phyloP scores from a whole-genome alignment of 1,139 yeast species.

The Candida mesenterica region DNA sequence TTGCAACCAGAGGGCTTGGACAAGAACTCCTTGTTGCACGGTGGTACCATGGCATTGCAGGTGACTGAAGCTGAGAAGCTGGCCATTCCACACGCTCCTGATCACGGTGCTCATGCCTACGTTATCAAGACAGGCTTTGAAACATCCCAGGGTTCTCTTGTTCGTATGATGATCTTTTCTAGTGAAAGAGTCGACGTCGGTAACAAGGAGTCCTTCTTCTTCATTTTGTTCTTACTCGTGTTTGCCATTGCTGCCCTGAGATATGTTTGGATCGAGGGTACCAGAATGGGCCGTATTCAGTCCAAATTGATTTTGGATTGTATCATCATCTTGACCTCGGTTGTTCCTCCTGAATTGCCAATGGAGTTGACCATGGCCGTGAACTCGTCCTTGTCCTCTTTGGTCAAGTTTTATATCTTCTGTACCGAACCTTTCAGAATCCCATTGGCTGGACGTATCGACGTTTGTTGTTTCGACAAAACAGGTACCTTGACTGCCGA shows the following conservation, averaged over 20 bases:
- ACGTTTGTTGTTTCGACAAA: slow-evolving; percentile 97
- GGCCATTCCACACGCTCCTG: slow-evolving; percentile 61
- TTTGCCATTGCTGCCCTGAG: slow-evolving; percentile 96
- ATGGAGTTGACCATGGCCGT: slow-evolving; percentile 99
- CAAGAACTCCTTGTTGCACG: slow-evolving; percentile 85
- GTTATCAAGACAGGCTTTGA: slow-evolving; percentile 96
- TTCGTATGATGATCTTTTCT: slow-evolving; percentile 95
- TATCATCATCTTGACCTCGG: slow-evolving; percentile 92
- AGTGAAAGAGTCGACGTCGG: slow-evolving; percentile 97
- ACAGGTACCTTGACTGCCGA: slow-evolving; percentile 98
- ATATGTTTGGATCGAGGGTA: slow-evolving; percentile 99
- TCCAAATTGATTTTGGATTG: slow-evolving; percentile 93
- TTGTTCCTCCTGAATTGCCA: slow-evolving; percentile 98
- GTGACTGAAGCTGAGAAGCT: slow-evolving; percentile 68
- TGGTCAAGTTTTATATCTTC: slow-evolving; percentile 83
- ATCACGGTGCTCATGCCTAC: slow-evolving; percentile 86
- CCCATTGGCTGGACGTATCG: slow-evolving; percentile 97
- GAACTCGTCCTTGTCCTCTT: slow-evolving; percentile 82
- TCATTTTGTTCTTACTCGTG: slow-evolving; percentile 81
- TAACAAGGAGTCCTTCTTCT: slow-evolving; percentile 89
- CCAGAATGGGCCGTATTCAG: slow-evolving; percentile 91
- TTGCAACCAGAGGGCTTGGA: slow-evolving; percentile 81
- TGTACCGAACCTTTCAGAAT: slow-evolving; percentile 99
- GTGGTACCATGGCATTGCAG: slow-evolving; percentile 96
- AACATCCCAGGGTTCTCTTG: slow-evolving; percentile 96